Evolutionary conservation across 1,284 basidiomycete species (phyloP).

Genomic region (Xerocomus cyaneibrunnescens): DNA sequence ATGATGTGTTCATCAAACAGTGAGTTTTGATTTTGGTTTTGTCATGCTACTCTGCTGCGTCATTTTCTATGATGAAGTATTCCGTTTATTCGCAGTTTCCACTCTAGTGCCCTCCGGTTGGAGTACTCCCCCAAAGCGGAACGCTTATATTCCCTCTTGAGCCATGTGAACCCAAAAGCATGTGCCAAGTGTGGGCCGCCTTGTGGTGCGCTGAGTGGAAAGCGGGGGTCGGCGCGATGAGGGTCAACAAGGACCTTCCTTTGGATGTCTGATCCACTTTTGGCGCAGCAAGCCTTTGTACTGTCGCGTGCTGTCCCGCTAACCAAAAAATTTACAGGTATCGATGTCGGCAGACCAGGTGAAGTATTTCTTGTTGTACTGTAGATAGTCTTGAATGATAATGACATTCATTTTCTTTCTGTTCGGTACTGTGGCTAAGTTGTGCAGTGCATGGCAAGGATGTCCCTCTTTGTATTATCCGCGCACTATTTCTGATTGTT

Average conservation of each 20-base stretch:
- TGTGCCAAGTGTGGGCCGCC: conserved; percentile 60
- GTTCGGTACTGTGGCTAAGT: not conserved
- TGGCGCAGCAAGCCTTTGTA: conserved; percentile 25
- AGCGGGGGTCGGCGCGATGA: conserved; percentile 60
- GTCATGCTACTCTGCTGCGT: conserved; percentile 20
- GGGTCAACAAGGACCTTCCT: conserved; percentile 60
- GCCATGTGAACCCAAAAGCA: conserved; percentile 65
- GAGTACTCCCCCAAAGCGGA: conserved; percentile 69
- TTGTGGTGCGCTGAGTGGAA: conserved; percentile 62
- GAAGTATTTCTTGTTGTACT: not conserved
- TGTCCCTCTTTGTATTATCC: too few relatives aligned
- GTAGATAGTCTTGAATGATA: not conserved
- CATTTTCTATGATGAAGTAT: conserved; percentile 53
- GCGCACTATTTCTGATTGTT: too few relatives aligned
- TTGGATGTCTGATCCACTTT: conserved; percentile 68
- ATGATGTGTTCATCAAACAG: conserved; percentile 5
- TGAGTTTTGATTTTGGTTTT: conserved; percentile 27
- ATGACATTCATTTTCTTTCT: conserved; percentile 1
- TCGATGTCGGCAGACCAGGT: not conserved
- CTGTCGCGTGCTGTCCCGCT: not conserved
- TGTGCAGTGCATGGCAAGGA: too few relatives aligned
- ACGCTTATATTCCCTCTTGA: conserved; percentile 58
- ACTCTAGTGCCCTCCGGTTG: conserved; percentile 60
- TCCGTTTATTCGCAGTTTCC: conserved; percentile 78
- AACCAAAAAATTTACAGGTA: conserved; percentile 10